phyloP scores from a whole-genome alignment of 176 grass and related monocot genomes.

The Lolium rigidum region DNA sequence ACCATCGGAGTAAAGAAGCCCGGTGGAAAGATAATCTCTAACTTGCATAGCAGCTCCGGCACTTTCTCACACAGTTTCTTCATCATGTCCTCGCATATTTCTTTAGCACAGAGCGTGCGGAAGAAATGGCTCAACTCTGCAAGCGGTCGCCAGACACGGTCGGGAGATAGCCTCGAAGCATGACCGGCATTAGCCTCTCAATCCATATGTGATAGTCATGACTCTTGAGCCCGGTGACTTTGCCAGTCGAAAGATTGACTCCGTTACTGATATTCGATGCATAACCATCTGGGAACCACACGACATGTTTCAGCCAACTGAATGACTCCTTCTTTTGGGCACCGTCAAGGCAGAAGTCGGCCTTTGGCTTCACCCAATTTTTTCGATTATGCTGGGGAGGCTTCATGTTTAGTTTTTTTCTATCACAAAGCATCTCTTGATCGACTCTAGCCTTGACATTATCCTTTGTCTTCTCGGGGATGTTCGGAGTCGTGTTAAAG shows the following conservation, averaged over 20 bases:
- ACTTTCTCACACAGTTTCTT: not conserved
- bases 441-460: too few species aligned
- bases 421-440: too few species aligned
- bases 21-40: not conserved
- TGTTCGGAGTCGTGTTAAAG: too few species aligned
- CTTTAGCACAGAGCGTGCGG: not conserved
- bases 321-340: too few species aligned
- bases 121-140: slow-evolving; percentile 18
- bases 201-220: slow-evolving; percentile 23
- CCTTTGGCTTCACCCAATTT: too few species aligned
- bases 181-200: not conserved
- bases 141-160: not conserved
- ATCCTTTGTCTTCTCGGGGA: too few species aligned
- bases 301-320: too few species aligned
- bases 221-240: not conserved
- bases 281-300: too few species aligned
- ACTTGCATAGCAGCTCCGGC: not conserved
- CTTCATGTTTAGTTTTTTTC: too few species aligned
- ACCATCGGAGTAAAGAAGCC: slow-evolving; percentile 13
- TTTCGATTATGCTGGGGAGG: too few species aligned
- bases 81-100: not conserved
- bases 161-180: slow-evolving; percentile 15
- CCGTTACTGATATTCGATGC: too few species aligned
- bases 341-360: too few species aligned
- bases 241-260: not conserved